phyloP scores from a whole-genome alignment of 768 basidiomycete genomes.

The Auricularia auricula-judae region DNA sequence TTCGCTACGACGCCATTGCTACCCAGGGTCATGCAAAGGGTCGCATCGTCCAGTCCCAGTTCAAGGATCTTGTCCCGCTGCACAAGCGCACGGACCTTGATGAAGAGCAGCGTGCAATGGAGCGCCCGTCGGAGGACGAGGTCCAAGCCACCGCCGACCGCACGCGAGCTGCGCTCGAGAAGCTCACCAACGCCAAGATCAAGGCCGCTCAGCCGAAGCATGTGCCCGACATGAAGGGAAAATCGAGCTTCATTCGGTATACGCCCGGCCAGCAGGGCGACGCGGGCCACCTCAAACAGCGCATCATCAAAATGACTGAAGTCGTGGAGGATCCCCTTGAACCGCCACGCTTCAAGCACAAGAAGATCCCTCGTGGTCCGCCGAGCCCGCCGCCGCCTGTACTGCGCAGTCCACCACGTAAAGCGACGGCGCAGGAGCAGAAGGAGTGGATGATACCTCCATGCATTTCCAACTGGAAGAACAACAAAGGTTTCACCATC shows the following conservation, averaged over 20 bases:
- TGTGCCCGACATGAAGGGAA: constrained; percentile 73
- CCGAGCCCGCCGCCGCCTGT: constrained; percentile 96
- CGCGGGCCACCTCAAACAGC: constrained; percentile 63
- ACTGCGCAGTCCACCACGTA: constrained; percentile 86
- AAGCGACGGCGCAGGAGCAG: constrained; percentile 93
- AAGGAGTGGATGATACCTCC: constrained; percentile 99
- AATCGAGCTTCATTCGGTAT: constrained; percentile 87
- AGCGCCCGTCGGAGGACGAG: constrained; percentile 88
- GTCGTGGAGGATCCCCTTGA: constrained; percentile 96
- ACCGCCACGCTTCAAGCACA: constrained; percentile 95
- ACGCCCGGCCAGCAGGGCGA: constrained; percentile 79
- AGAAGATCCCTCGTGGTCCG: constrained; percentile 95
- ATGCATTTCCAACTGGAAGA: constrained; percentile 99
- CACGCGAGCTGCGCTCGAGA: constrained; percentile 85
- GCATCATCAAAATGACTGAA: constrained; percentile 98
- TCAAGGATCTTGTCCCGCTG: constrained; percentile 94
- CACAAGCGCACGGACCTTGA: constrained; percentile 79
- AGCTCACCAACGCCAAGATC: constrained; percentile 89
- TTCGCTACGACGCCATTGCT: constrained; percentile 94
- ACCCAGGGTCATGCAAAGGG: constrained; percentile 86
- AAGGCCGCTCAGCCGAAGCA: constrained; percentile 98
- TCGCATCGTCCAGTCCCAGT: constrained; percentile 85
- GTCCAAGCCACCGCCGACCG: constrained; percentile 85
- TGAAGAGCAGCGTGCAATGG: constrained; percentile 65
- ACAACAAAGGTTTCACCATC: constrained; percentile 99